These are phyloP conservation scores for Zygoascus meyerae DNA, from an alignment of 1,139 yeast genomes.

Conservation along the genomic window DNA sequence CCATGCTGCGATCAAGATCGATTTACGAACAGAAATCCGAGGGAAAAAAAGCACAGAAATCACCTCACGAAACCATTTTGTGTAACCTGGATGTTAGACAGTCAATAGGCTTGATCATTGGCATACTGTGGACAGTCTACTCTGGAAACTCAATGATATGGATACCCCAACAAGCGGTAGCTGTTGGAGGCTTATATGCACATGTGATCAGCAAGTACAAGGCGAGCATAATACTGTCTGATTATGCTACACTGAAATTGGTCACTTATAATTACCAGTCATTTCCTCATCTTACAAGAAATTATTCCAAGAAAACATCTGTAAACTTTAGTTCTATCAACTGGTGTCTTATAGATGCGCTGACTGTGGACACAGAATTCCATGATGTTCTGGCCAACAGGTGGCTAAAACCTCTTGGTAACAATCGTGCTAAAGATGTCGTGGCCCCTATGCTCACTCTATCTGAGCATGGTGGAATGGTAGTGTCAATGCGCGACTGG, in stretches of 20 bases:
- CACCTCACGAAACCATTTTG: conserved; percentile 35
- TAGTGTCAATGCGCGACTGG: conserved; percentile 89
- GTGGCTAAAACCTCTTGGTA: conserved; percentile 87
- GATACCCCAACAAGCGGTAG: conserved; percentile 72
- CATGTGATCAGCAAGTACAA: conserved; percentile 63
- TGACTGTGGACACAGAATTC: conserved; percentile 93
- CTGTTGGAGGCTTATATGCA: conserved; percentile 84
- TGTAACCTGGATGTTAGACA: conserved; percentile 83
- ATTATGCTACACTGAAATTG: conserved; percentile 83
- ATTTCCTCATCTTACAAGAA: conserved; percentile 78
- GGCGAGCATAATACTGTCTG: conserved; percentile 73
- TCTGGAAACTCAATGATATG: conserved; percentile 79
- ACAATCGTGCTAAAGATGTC: conserved; percentile 66
- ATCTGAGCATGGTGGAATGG: conserved; percentile 95
- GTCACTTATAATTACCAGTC: conserved; percentile 92
- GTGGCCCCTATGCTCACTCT: conserved; percentile 86
- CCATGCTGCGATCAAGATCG: conserved; percentile 43
- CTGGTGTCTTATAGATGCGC: conserved; percentile 87
- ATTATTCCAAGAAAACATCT: conserved; percentile 66
- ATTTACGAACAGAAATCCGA: conserved; percentile 39
- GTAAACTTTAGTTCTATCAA: conserved; percentile 76
- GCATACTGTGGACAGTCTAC: conserved; percentile 73
- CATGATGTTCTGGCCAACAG: conserved; percentile 86
- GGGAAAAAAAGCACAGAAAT: neutral
- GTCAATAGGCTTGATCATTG: conserved; percentile 81